These are phyloP conservation scores for Colletotrichum gloeosporioides DNA, from an alignment of 2,329 filamentous ascomycete species.

Conservation along the genomic window DNA sequence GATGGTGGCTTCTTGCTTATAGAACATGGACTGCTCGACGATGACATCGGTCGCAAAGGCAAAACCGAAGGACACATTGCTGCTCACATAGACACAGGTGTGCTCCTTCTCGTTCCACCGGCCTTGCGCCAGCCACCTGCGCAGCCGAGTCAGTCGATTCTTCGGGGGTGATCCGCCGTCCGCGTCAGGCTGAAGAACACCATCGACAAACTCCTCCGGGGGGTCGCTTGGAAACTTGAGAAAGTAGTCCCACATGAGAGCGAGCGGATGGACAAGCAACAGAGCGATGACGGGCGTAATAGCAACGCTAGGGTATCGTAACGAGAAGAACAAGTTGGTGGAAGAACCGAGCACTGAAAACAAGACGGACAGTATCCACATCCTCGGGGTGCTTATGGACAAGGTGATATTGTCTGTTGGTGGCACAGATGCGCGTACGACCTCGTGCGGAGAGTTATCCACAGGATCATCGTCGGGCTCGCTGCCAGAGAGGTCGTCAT, in stretches of 20 bases:
- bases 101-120: slow-evolving; percentile 90
- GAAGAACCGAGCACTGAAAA: slow-evolving; percentile 84
- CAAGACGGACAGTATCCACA: slow-evolving; percentile 82
- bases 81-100: slow-evolving; percentile 87
- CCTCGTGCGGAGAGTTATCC: slow-evolving; percentile 78
- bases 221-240: slow-evolving; percentile 55
- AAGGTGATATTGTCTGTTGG: slow-evolving; percentile 76
- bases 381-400: slow-evolving; percentile 87
- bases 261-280: slow-evolving; percentile 83
- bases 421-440: slow-evolving; percentile 80
- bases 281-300: slow-evolving; percentile 90
- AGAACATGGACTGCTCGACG: slow-evolving; percentile 88
- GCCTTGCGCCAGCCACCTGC: slow-evolving; percentile 80
- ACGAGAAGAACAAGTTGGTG: slow-evolving; percentile 86
- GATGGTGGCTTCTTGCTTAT: slow-evolving; percentile 79
- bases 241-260: slow-evolving; percentile 77
- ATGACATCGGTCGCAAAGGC: slow-evolving; percentile 91
- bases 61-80: slow-evolving; percentile 89
- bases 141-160: slow-evolving; percentile 47
- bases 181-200: slow-evolving; percentile 28
- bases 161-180: background rate
- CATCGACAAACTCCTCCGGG: slow-evolving; percentile 40
- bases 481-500: slow-evolving; percentile 37
- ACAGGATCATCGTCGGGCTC: slow-evolving; percentile 54
- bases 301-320: slow-evolving; percentile 88